phyloP scores from a whole-genome alignment of 164 flowering plant species.

The Vitis cinerea region DNA sequence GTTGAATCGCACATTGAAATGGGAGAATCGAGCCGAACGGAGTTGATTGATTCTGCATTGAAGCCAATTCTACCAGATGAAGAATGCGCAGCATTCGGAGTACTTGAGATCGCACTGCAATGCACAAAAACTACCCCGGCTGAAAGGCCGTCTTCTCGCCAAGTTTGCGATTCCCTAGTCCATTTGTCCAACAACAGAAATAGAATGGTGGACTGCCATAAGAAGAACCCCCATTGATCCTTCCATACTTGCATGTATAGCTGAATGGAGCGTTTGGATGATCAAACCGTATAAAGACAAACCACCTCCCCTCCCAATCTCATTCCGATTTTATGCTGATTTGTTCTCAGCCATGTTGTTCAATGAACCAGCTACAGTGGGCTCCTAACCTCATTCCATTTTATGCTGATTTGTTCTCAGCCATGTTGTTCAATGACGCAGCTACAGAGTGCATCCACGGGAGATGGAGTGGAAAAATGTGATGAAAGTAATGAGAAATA shows the following conservation, averaged over 20 bases:
- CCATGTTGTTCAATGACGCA: too few relatives aligned
- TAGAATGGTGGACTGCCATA: constrained; percentile 32
- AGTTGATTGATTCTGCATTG: constrained; percentile 60
- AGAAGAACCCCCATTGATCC: constrained; percentile 27
- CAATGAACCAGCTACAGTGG: too few relatives aligned
- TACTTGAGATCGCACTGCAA: constrained; percentile 77
- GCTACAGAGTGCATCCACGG: too few relatives aligned
- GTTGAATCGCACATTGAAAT: constrained; percentile 59
- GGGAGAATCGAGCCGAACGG: constrained; percentile 42
- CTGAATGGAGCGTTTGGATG: background rate
- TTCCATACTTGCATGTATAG: constrained; percentile 5
- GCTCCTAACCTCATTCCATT: too few relatives aligned
- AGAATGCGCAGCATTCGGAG: constrained; percentile 62
- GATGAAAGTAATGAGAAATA: too few relatives aligned
- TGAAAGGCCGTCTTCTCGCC: constrained; percentile 77
- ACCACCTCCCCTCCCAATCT: background rate
- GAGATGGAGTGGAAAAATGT: too few relatives aligned
- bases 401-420: too few relatives aligned
- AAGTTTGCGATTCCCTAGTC: constrained; percentile 63
- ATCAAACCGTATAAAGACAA: background rate
- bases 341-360: too few relatives aligned
- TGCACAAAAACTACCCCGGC: constrained; percentile 80
- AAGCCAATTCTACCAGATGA: constrained; percentile 63
- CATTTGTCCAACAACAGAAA: constrained; percentile 52
- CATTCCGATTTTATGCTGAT: too few relatives aligned